phyloP scores from a whole-genome alignment of 208 protist genomes.

The Angomonas desouzai region DNA sequence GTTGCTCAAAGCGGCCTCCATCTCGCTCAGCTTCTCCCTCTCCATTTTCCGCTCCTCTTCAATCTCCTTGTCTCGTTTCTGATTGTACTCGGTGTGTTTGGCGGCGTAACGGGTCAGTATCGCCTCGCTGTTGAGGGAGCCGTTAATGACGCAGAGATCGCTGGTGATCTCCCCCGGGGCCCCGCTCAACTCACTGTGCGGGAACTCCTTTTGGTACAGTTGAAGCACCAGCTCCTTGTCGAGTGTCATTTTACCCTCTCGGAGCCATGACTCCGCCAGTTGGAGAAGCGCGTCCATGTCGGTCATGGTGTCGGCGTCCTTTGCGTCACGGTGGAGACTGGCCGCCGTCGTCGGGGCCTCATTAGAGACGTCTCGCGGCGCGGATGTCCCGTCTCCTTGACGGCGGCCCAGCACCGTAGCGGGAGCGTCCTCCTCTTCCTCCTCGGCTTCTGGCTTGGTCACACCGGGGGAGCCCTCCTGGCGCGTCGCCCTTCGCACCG shows the following conservation, averaged over 20 bases:
- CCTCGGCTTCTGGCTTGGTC: neutral
- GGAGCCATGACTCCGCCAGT: neutral
- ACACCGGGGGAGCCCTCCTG: neutral
- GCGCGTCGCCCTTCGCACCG: neutral
- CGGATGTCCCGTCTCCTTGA: no score
- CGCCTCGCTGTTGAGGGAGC: conserved; percentile 1
- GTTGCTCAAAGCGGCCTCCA: conserved; percentile 7
- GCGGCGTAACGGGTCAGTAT: neutral
- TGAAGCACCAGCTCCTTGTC: neutral
- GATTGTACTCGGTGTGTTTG: neutral
- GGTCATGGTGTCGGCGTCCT: conserved; percentile 1
- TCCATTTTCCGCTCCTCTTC: conserved; percentile 9
- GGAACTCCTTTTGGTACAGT: neutral
- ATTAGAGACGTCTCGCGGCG: no score
- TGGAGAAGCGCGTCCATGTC: neutral
- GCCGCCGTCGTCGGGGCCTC: neutral
- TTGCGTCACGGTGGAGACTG: neutral
- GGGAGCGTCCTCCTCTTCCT: neutral
- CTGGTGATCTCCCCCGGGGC: neutral
- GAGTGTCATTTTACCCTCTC: neutral
- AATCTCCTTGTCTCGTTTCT: neutral
- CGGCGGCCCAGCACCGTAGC: neutral
- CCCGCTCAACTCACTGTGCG: neutral
- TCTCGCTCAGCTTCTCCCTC: conserved; percentile 5
- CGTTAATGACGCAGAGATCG: neutral